These are phyloP conservation scores for Moniliella sp. DNA, from an alignment of 1,284 basidiomycete species.

Conservation along the genomic window DNA sequence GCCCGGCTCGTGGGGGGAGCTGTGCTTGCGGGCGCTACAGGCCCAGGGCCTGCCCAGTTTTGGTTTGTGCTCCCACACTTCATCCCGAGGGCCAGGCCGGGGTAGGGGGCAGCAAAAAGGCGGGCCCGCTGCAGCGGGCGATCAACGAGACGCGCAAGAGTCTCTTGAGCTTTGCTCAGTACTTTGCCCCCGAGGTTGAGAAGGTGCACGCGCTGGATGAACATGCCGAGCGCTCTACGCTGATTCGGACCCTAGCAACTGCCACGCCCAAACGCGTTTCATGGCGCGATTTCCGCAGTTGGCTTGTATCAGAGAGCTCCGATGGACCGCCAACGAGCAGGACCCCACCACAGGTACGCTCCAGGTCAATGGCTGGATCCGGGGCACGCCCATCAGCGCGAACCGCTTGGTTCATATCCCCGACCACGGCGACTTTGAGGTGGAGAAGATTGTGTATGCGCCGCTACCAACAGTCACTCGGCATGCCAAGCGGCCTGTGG, in stretches of 20 bases:
- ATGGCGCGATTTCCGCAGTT: slow-evolving; percentile 62
- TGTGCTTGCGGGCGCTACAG: slow-evolving; percentile 56
- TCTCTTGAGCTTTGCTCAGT: slow-evolving; percentile 46
- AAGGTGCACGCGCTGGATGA: slow-evolving; percentile 41
- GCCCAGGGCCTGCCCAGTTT: slow-evolving; percentile 47
- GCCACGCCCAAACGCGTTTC: slow-evolving; percentile 41
- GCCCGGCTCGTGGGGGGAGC: slow-evolving; percentile 53
- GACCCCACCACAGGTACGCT: slow-evolving; percentile 35
- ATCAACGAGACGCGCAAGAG: slow-evolving; percentile 25
- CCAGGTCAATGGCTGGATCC: slow-evolving; percentile 58
- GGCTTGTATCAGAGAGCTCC: slow-evolving; percentile 51
- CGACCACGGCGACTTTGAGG: slow-evolving; percentile 66
- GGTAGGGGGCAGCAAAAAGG: slow-evolving; percentile 10
- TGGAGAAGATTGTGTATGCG: slow-evolving; percentile 45
- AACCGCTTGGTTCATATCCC: slow-evolving; percentile 74
- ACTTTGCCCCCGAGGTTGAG: slow-evolving; percentile 71
- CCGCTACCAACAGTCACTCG: slow-evolving; percentile 6
- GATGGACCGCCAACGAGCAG: slow-evolving; percentile 16
- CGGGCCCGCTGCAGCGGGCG: slow-evolving; percentile 11
- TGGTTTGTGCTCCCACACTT: slow-evolving; percentile 41
- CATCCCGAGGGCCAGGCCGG: slow-evolving; percentile 6
- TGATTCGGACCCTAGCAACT: slow-evolving; percentile 38
- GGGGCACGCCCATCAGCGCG: slow-evolving; percentile 57
- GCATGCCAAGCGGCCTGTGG: not conserved
- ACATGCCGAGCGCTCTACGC: slow-evolving; percentile 47